A percentile compares a stretch with the other conserved stretches of the same genome.
phyloP scores from a whole-genome alignment of 345 rosid genomes.

The Eucalyptus regnans region DNA sequence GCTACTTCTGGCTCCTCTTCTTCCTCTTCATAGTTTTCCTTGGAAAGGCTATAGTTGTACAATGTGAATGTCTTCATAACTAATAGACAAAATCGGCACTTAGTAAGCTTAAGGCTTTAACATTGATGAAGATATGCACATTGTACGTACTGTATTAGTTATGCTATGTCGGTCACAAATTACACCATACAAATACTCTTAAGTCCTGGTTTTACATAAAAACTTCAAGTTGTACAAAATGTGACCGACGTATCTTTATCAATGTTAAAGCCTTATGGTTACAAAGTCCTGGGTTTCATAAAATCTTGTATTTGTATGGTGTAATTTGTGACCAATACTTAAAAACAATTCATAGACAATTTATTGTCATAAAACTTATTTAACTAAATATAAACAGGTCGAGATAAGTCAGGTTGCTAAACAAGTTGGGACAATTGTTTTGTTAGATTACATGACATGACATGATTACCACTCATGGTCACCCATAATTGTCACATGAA shows the following conservation, averaged over 20 bases:
- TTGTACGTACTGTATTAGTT: too few relatives aligned
- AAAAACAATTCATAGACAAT: neutral
- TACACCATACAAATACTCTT: too few relatives aligned
- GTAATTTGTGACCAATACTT: neutral
- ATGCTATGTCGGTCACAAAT: too few relatives aligned
- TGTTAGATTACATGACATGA: neutral
- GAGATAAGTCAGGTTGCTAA: neutral
- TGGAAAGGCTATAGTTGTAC: neutral
- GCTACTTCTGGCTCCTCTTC: neutral
- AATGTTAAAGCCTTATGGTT: neutral
- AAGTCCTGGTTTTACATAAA: too few relatives aligned
- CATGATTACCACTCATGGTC: neutral
- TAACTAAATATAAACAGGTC: neutral
- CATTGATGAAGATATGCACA: too few relatives aligned
- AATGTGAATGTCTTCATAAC: neutral
- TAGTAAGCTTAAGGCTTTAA: too few relatives aligned
- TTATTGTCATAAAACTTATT: neutral
- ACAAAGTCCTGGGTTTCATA: neutral
- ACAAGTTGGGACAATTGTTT: neutral
- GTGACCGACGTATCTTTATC: neutral
- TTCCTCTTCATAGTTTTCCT: neutral
- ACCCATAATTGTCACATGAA: neutral
- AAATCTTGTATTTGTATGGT: neutral
- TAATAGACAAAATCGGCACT: too few relatives aligned
- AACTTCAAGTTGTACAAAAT: too few relatives aligned